Evolutionary conservation across 1,284 basidiomycete species (phyloP).

Genomic region (Xerocomus nothofagi): DNA sequence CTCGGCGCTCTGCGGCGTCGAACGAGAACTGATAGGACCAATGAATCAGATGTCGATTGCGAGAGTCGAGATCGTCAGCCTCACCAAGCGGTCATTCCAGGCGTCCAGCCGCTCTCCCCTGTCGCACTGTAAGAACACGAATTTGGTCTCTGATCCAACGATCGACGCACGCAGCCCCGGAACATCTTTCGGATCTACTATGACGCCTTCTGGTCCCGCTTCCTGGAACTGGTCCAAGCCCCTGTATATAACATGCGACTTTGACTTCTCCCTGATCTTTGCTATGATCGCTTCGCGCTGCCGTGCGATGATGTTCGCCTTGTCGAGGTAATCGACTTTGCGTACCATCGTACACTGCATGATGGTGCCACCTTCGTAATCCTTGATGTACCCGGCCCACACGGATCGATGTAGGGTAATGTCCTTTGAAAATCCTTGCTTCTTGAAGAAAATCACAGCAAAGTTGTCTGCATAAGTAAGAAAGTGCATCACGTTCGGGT

Average conservation of each 20-base stretch:
- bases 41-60: not conserved
- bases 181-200: slow-evolving; percentile 71
- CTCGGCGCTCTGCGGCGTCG: slow-evolving; percentile 55
- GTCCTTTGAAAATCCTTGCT: slow-evolving; percentile 98
- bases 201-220: slow-evolving; percentile 45
- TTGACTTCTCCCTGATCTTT: slow-evolving; percentile 89
- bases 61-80: slow-evolving; percentile 27
- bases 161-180: slow-evolving; percentile 75
- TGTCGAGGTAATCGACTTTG: slow-evolving; percentile 88
- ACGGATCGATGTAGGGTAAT: slow-evolving; percentile 87
- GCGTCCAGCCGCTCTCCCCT: slow-evolving; percentile 95
- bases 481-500: slow-evolving; percentile 90
- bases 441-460: slow-evolving; percentile 98
- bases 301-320: slow-evolving; percentile 72
- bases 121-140: slow-evolving; percentile 10
- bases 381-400: slow-evolving; percentile 99
- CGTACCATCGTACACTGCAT: slow-evolving; percentile 98
- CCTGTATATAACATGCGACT: slow-evolving; percentile 83
- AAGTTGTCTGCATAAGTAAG: slow-evolving; percentile 99
- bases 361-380: slow-evolving; percentile 99
- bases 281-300: slow-evolving; percentile 89
- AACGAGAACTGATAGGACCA: slow-evolving; percentile 37
- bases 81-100: slow-evolving; percentile 78
- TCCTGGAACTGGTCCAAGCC: slow-evolving; percentile 81
- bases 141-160: slow-evolving; percentile 3